Conservation (phyloP, 345 rosid species). For the Pugionium dolabratum region DNA sequence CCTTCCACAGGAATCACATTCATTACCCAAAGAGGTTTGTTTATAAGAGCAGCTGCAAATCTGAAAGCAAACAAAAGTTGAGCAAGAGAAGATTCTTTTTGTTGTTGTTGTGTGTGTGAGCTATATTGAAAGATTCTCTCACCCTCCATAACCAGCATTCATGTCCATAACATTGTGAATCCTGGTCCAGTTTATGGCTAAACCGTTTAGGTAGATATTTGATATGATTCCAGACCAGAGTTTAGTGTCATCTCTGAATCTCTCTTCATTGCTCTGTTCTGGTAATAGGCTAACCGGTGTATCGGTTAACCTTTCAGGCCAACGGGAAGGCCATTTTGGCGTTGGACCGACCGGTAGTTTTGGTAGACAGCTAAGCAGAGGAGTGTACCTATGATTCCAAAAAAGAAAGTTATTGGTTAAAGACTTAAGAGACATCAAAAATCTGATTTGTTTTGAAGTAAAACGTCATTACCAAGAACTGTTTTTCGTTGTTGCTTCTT, state of each 20-base stretch:
- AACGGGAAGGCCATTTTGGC: conserved; percentile 59
- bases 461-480: conserved; percentile 56
- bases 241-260: conserved; percentile 51
- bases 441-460: not conserved
- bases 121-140: conserved; percentile 35
- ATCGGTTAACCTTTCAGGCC: conserved; percentile 75
- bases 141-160: conserved; percentile 99
- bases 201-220: conserved; percentile 57
- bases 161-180: conserved; percentile 86
- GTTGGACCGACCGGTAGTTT: conserved; percentile 51
- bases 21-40: conserved; percentile 84
- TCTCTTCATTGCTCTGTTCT: conserved; percentile 41
- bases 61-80: conserved; percentile 43
- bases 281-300: conserved; percentile 52
- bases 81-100: conserved; percentile 19
- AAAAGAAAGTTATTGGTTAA: not conserved
- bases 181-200: conserved; percentile 67
- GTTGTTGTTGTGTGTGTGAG: conserved; percentile 33
- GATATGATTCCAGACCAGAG: conserved; percentile 70
- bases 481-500: conserved; percentile 42
- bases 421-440: conserved; percentile 3
- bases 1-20: conserved; percentile 69
- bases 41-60: conserved; percentile 79
- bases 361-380: conserved; percentile 62
- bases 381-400: conserved; percentile 58